Evolutionary conservation across 2,329 filamentous ascomycete species (phyloP).

Genomic region (Alternaria hordeiaustralica): DNA sequence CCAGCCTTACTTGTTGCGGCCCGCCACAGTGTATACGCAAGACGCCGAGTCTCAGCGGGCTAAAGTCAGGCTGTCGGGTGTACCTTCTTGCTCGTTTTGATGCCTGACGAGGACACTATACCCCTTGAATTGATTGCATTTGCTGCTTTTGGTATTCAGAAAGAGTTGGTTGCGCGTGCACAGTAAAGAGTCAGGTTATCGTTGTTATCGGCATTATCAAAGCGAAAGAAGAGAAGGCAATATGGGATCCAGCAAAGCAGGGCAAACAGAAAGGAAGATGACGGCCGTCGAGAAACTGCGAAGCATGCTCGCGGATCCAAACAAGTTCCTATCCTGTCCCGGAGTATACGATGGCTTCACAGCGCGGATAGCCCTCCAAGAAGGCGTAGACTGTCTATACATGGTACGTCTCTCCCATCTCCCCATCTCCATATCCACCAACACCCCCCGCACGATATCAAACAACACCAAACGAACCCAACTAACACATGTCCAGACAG

Average conservation of each 20-base stretch:
- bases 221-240: slow-evolving; percentile 1
- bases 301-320: slow-evolving; percentile 37
- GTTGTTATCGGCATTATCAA: not conserved
- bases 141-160: not conserved
- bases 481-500: slow-evolving; percentile 55
- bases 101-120: not conserved
- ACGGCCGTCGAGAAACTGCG: slow-evolving; percentile 42
- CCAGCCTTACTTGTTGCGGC: not conserved
- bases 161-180: not conserved
- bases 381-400: slow-evolving; percentile 71
- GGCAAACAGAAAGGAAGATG: slow-evolving; percentile 17
- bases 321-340: slow-evolving; percentile 61
- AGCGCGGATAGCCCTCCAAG: slow-evolving; percentile 66
- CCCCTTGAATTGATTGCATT: not conserved
- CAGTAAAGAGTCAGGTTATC: not conserved
- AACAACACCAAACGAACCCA: not conserved
- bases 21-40: slow-evolving; percentile 5
- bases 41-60: slow-evolving; percentile 11
- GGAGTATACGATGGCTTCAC: slow-evolving; percentile 74
- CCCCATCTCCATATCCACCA: not conserved
- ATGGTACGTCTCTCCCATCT: slow-evolving; percentile 59
- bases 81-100: not conserved
- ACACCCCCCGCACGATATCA: not conserved
- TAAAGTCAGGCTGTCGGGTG: not conserved
- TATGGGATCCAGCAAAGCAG: slow-evolving; percentile 12